phyloP scores from a whole-genome alignment of 1,139 yeast genomes.

The Geotrichum australiense region DNA sequence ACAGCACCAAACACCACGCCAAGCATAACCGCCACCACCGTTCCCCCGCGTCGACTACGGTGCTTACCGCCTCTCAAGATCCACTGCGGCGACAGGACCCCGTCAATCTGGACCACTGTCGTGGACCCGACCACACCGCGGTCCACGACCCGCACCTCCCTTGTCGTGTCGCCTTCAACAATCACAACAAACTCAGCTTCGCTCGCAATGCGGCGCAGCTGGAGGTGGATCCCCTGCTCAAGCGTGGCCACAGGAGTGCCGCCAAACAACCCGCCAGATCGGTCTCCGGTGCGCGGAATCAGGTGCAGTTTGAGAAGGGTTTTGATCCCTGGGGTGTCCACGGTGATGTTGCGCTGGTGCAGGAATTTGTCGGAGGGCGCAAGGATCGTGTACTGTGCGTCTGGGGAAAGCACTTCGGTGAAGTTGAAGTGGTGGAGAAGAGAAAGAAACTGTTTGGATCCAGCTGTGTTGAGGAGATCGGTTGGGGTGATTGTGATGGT shows the following conservation, averaged over 20 bases:
- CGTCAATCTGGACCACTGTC: conserved; percentile 67
- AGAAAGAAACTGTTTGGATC: conserved; percentile 38
- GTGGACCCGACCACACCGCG: conserved; percentile 49
- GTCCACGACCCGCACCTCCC: conserved; percentile 56
- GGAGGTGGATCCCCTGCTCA: conserved; percentile 39
- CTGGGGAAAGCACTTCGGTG: conserved; percentile 31
- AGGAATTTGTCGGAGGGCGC: conserved; percentile 64
- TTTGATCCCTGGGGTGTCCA: conserved; percentile 40
- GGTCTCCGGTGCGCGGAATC: conserved; percentile 52
- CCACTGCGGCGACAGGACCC: conserved; percentile 65
- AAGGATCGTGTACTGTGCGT: conserved; percentile 51
- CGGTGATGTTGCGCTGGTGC: conserved; percentile 46
- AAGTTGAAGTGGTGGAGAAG: conserved; percentile 40
- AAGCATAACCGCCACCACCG: conserved; percentile 32
- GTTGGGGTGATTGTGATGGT: conserved; percentile 46
- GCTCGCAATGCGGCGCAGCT: conserved; percentile 37
- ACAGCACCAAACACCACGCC: conserved; percentile 34
- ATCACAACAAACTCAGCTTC: conserved; percentile 34
- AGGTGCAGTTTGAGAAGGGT: conserved; percentile 62
- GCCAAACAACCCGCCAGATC: conserved; percentile 32
- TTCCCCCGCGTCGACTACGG: conserved; percentile 22
- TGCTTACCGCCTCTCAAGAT: conserved; percentile 10
- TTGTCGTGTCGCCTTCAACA: conserved; percentile 46
- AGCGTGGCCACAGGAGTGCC: conserved; percentile 37
- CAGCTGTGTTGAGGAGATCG: conserved; percentile 52